Base-by-base conservation (phyloP, 106 monocot genomes). In the Dendrobium officinale region DNA sequence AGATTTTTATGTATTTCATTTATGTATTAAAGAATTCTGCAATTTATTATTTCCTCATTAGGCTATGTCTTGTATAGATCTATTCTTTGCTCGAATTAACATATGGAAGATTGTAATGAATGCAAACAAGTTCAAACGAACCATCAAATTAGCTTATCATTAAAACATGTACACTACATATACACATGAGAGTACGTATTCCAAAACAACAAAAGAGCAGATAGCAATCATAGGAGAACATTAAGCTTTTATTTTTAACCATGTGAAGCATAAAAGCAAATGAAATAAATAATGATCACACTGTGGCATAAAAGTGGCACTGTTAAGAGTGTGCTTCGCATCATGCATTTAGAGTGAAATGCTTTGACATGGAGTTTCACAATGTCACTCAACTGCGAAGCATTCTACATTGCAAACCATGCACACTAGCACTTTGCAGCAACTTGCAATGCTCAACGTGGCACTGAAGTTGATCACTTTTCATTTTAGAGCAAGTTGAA, bases 91-190 rank as follows among this genome's bases (percentile, higher is more conserved):
- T n/a, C n/a, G n/a, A n/a, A n/a, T n/a, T n/a, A n/a, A 26, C 0
- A 26, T 26, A 26, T 0, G 26, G 26, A 26, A 26, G 26, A 26
- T 26, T 26, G 26, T 26, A 26, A 26, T 26, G 26, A 26, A 26
- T n/a, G n/a, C n/a, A n/a, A 15, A 93, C 92, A 75, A 93, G 90
- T 68, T 93, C 49, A 93, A 88, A n/a, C 92, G 90, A 55, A 93
- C 92, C 92, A 93, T 93, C 4, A 74, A 74, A 20, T 43, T 43
- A 74, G 42, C 74, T 43, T 42, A 3, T 74, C 41, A 20, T 43
- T 42, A 20, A 43, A 19, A 15, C 20, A 43, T 44, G 42, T 15
- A n/a, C 74, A 74, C 19, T 20, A n/a, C 19, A 42, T 74, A 20
- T 74, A 74, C 40, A 74, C 1, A 74, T 74, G 43, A 16, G 33